Evolutionary conservation across 345 rosid genomes (phyloP).

Genomic region (Acer campestre): DNA sequence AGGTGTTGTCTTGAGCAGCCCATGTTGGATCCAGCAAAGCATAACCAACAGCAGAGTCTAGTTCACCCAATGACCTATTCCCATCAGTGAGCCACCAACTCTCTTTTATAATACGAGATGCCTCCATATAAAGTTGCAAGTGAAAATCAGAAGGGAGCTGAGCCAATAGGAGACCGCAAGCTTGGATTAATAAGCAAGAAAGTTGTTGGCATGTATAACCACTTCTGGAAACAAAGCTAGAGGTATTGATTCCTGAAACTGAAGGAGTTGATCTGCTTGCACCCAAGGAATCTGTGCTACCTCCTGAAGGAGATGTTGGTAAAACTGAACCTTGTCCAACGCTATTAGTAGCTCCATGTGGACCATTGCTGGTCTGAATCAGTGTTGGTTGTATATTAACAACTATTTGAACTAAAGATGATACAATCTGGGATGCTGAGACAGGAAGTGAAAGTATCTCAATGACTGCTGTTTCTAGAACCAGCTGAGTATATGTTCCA

Average conservation of each 20-base stretch:
- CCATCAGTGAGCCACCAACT: slow-evolving; percentile 97
- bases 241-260: slow-evolving; percentile 76
- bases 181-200: slow-evolving; percentile 95
- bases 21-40: slow-evolving; percentile 97
- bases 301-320: slow-evolving; percentile 96
- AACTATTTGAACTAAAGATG: slow-evolving; percentile 87
- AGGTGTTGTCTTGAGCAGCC: slow-evolving; percentile 99
- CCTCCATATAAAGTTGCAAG: slow-evolving; percentile 77
- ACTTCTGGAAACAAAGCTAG: slow-evolving; percentile 89
- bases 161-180: slow-evolving; percentile 93
- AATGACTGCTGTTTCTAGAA: slow-evolving; percentile 93
- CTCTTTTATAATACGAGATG: slow-evolving; percentile 78
- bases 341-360: slow-evolving; percentile 71
- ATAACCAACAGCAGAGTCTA: slow-evolving; percentile 90
- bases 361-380: slow-evolving; percentile 87
- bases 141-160: slow-evolving; percentile 94
- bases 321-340: slow-evolving; percentile 76
- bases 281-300: slow-evolving; percentile 91
- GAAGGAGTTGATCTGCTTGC: slow-evolving; percentile 81
- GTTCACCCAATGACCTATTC: slow-evolving; percentile 72
- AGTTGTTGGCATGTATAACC: slow-evolving; percentile 97
- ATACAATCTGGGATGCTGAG: slow-evolving; percentile 76
- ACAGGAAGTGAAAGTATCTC: slow-evolving; percentile 96
- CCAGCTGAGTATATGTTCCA: slow-evolving; percentile 90
- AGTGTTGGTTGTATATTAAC: slow-evolving; percentile 92